phyloP scores from a whole-genome alignment of 1,284 basidiomycete species.

The Phellopilus nigrolimitatus region DNA sequence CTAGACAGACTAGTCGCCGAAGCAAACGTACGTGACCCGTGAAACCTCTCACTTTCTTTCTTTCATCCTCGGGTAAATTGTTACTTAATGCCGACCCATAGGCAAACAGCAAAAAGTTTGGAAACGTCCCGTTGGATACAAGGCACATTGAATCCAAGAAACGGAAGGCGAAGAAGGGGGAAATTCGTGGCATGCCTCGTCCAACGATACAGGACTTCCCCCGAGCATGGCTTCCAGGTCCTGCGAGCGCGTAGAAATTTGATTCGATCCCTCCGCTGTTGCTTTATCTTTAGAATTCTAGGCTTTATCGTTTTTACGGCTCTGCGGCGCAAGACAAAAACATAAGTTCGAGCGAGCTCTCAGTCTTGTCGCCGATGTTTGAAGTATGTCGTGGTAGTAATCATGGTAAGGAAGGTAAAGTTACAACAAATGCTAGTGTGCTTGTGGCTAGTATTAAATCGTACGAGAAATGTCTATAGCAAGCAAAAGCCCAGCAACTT shows the following conservation, averaged over 20 bases:
- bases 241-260: no score
- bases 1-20: slow-evolving; percentile 66
- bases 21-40: slow-evolving; percentile 80
- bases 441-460: slow-evolving; percentile 14
- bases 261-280: neutral
- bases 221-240: slow-evolving; percentile 11
- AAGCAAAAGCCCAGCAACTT: slow-evolving; percentile 12
- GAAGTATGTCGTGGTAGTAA: no score
- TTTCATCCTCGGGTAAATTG: slow-evolving; percentile 6
- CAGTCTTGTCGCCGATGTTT: no score
- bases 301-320: neutral
- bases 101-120: slow-evolving; percentile 5
- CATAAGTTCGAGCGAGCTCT: no score
- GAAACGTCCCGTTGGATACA: slow-evolving; percentile 14
- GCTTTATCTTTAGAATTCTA: neutral
- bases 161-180: slow-evolving; percentile 12
- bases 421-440: slow-evolving; percentile 7
- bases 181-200: neutral
- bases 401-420: neutral
- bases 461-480: neutral
- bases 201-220: slow-evolving; percentile 16
- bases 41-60: neutral
- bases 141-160: slow-evolving; percentile 14
- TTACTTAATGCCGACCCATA: slow-evolving; percentile 5
- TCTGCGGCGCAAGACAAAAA: neutral